Evolutionary conservation across 371 early-diverging fungal species (phyloP), one percentile per base, ranked within the genome.

Genomic region (Agmasoma carcini): DNA sequence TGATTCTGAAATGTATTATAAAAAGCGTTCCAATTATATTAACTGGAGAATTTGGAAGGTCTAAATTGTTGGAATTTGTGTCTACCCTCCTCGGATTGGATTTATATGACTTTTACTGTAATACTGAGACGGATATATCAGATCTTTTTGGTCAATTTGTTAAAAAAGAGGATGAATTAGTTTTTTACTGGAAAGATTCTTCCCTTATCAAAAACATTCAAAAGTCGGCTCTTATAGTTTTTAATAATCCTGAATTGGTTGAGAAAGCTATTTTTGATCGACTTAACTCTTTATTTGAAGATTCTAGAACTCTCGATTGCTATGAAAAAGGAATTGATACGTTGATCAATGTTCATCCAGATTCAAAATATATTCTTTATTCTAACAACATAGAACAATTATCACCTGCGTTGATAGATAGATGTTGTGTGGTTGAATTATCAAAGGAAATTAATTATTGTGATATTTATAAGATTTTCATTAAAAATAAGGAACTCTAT

Each of bases 351-450:
- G 45, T 69, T 4, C 23, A 63, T 50, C 15, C 20, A 31, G 12
- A 49, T 12, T 38, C 52, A 11, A 33, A 23, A 39, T 29, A 66
- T 29, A 27, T 66, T 29, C 15, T 66, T 15, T 11, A 61, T 12
- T 39, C 45, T 2, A 69, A 65, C 36, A 55, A 66, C 36, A 38
- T 40, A 29, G 37, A 54, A 20, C 40, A 48, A 23, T 55, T 74
- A n/a, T 70, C 70, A 14, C 70, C 69, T 2, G 70, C 75, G 15
- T 41, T 75, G 4, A 34, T 61, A 34, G 72, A 75, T 55, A 48
- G 75, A 45, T 72, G 70, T 31, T 27, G 56, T 12, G 45, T 58
- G 19, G 52, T 63, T 34, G 23, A 53, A 11, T 45, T 73, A 31
- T 26, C 55, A 6, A 26, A 40, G 12, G 25, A 4, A 15, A 47